Evolutionary conservation across 2,329 filamentous ascomycete genomes (phyloP), one percentile per base, ranked within the genome.

Genomic region (Penicillium sp.): DNA sequence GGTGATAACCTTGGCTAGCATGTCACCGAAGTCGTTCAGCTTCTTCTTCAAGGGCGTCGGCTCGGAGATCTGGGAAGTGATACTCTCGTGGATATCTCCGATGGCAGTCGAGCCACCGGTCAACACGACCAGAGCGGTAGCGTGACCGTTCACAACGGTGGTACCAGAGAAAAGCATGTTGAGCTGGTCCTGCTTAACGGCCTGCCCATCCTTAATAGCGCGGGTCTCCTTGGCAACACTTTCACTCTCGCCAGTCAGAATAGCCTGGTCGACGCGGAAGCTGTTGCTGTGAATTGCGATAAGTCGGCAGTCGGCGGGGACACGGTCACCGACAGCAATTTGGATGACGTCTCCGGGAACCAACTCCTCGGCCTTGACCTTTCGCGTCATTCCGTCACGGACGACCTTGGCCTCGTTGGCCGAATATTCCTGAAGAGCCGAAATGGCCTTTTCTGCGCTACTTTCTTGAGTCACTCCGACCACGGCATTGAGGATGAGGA

Each of bases 91-190:
- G 62, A 99, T 99, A 73, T 97, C 94, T 67, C 94, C 94, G 76
- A 99, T 99, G 37, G 94, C 94, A 26, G 94, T 99, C 69, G 86
- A 89, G 46, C 87, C 83, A 63, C 94, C 94, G 18, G 94, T 99
- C 70, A 96, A 77, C 60, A 92, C 92, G 26, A 99, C 94, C 51
- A 97, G 79, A 42, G 94, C 94, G 66, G 85, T 92, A 49, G 94
- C 95, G 73, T 93, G 90, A 60, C 94, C 94, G 62, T 89, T 96
- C 20, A 97, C 93, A 18, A 99, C 92, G 3, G 94, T 97, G 6
- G 95, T 99, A 68, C 95, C 95, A 1, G 95, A 99, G 78, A 99
- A 99, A 58, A 99, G 83, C 85, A 96, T 97, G 76, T 99, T 99
- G 79, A 89, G 79, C 79, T 97, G 94, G 73, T 99, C 94, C 79